Conservation (phyloP, 805 yeast genomes). For the Danielia reshetovae region DNA sequence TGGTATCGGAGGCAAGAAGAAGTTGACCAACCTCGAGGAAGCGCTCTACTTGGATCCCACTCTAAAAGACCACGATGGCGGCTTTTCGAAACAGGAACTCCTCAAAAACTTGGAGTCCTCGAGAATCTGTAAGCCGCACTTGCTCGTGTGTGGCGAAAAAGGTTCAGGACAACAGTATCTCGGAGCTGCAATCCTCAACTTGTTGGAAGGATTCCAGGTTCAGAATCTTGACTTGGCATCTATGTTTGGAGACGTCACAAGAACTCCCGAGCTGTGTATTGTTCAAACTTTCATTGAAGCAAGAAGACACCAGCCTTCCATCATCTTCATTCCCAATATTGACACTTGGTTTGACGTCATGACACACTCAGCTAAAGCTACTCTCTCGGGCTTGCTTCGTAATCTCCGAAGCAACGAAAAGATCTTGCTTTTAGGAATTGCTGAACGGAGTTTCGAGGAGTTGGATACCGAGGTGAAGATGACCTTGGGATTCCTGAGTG, state of each 20-base stretch:
- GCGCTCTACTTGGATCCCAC: constrained; percentile 61
- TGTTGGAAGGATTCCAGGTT: constrained; percentile 84
- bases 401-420: constrained; percentile 68
- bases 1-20: constrained; percentile 36
- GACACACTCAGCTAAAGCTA: constrained; percentile 65
- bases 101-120: constrained; percentile 47
- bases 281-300: constrained; percentile 86
- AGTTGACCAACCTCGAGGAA: constrained; percentile 59
- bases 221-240: constrained; percentile 81
- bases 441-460: constrained; percentile 45
- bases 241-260: constrained; percentile 70
- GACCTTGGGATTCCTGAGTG: constrained; percentile 54
- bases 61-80: constrained; percentile 54
- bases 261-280: constrained; percentile 78
- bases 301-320: constrained; percentile 82
- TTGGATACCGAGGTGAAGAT: constrained; percentile 45
- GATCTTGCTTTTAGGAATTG: constrained; percentile 68
- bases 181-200: constrained; percentile 74
- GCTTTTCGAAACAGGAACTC: constrained; percentile 66
- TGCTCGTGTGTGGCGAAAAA: constrained; percentile 64
- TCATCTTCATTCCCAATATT: constrained; percentile 76
- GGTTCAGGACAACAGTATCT: constrained; percentile 89
- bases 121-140: constrained; percentile 76
- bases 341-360: constrained; percentile 72
- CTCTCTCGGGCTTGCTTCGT: constrained; percentile 66